Base-by-base conservation (phyloP, 1,284 basidiomycete genomes). In the Rhodotorula sp. region DNA sequence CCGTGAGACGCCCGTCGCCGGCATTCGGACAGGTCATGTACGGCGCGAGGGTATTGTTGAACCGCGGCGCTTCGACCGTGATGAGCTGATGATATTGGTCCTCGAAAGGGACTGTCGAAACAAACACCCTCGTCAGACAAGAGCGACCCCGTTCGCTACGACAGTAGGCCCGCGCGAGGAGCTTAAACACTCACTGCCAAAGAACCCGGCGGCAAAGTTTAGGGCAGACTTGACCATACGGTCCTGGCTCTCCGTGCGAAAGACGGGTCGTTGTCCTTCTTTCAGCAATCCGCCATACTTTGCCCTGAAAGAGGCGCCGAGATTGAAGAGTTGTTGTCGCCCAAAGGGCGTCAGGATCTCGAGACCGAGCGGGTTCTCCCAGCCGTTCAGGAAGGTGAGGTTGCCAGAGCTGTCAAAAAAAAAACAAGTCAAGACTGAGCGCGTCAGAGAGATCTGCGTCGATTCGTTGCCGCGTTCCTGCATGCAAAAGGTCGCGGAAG, bases 341-440 rank as follows among this genome's bases (percentile, higher is more conserved):
- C 79, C 80, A 72, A 92, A 91, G 0, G 91, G 90, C 30, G 90
- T 91, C 64, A 93, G 81, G 44, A 87, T 78, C 83, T 93, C 90
- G 82, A 89, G 75, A 14, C 80, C 81, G 15, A 82, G 75, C 62
- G 73, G 66, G 75, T 81, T 81, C 69, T 70, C 74, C 82, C 82
- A 94, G 44, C 85, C 84, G 76, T 91, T 91, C 81, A 93, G 82
- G 79, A 93, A 93, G 0, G 83, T 78, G 8, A 93, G 80, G 6
- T 86, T 82, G 0, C 88, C 90, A 4, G 82, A 65, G 3, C 61
- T 62, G 61, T n/a, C 4, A 24, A 29, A 7, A 26, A 8, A 2
- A 26, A 1, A 44, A 46, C n/a, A n/a, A n/a, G n/a, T n/a, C n/a
- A n/a, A n/a, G n/a, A n/a, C n/a, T n/a, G n/a, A n/a, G n/a, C n/a